Evolutionary conservation across 1,284 basidiomycete genomes (phyloP), one percentile per base, ranked within the genome.

Genomic region (Boletus semigastroideus): DNA sequence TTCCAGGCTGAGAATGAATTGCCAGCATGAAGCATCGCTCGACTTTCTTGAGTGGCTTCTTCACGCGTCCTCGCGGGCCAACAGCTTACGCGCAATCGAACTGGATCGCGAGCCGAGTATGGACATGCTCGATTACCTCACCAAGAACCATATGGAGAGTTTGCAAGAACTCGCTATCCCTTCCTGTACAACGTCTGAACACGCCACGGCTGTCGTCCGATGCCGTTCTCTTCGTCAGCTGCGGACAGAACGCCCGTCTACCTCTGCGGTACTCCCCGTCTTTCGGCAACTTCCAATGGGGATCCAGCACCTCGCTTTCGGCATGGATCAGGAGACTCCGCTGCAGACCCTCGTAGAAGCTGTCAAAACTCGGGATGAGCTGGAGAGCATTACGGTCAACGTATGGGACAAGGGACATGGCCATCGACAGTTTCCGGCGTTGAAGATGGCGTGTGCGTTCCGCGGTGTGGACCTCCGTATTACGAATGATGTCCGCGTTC

Each of bases 11-110:
- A 75, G 78, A 52, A 74, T 86, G 64, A 84, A 84, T 64, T 82
- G 83, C 66, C 83, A 86, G 62, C 67, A 71, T 8, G 66, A 77
- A 9, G 82, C 84, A 17, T 77, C 79, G 0, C 61, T 79, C 44
- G 82, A 84, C 42, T 83, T 86, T 67, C 70, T 85, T 56, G 72
- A 76, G 41, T 87, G 85, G 85, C 78, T 89, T 47, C 77, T 87
- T n/a, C 74, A 79, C 58, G 74, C 77, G 52, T 83, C 83, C 36
- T 59, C 63, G 25, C 65, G 65, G 34, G 74, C 74, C n/a, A 58
- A 56, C 25, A 71, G 68, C 54, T 71, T 87, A 48, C 73, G 72
- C 48, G 64, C 70, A 28, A 71, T 87, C 48, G 79, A 84, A 52
- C 68, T 87, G 48, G 78, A 78, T 48, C 75, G 83, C 52, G 79